Evolutionary conservation across 495 filamentous ascomycete genomes (phyloP).

Genomic region (Neurospora sp.): DNA sequence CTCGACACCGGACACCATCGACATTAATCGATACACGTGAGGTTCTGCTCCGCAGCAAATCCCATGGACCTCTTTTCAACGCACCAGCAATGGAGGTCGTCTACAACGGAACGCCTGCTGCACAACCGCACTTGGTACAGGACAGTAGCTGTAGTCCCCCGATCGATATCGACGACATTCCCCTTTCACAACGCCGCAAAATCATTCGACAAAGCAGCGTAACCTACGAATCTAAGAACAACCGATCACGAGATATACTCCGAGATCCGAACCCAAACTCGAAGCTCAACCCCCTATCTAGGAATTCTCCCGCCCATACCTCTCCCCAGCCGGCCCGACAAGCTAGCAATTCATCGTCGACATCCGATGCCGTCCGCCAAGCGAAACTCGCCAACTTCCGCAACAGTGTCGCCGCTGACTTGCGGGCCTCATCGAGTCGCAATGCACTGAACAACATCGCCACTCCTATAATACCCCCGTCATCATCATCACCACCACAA

Average conservation of each 20-base stretch:
- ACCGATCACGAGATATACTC: neutral
- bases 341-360: conserved; percentile 17
- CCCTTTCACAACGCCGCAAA: conserved; percentile 58
- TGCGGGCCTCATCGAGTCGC: conserved; percentile 20
- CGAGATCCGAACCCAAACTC: conserved; percentile 9
- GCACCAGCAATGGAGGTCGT: conserved; percentile 14
- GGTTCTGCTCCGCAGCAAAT: conserved; percentile 45
- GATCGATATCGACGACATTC: conserved; percentile 53
- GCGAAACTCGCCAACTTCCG: conserved; percentile 67
- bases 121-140: conserved; percentile 3
- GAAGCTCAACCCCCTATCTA: conserved; percentile 12
- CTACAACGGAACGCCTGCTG: conserved; percentile 12
- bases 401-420: conserved; percentile 56
- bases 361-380: conserved; percentile 38
- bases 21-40: conserved; percentile 58
- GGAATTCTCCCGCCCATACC: conserved; percentile 32
- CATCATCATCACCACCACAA: neutral
- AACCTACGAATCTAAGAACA: neutral
- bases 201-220: conserved; percentile 38
- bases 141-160: conserved; percentile 16
- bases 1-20: conserved; percentile 29
- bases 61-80: conserved; percentile 14
- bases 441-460: neutral
- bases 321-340: conserved; percentile 48
- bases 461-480: neutral